Conservation (phyloP, 192 early-diverging fungal genomes). For the Neocallimastix lanati region DNA sequence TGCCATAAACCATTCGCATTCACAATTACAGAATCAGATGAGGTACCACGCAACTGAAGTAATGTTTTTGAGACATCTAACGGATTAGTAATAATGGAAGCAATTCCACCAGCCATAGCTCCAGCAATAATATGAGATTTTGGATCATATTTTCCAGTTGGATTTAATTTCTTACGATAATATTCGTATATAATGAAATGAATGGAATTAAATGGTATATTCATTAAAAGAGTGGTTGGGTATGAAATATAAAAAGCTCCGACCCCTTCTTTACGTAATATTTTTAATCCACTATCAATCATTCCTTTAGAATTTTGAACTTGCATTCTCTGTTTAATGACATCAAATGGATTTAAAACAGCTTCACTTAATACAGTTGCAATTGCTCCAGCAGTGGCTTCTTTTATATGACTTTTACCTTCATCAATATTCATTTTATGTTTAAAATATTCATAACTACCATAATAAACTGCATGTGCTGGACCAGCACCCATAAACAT, state of each 20-base stretch:
- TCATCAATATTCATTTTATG: constrained; percentile 34
- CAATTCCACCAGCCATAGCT: constrained; percentile 71
- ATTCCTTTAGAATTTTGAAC: constrained; percentile 53
- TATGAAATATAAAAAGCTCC: constrained; percentile 82
- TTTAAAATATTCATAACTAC: constrained; percentile 82
- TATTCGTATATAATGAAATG: constrained; percentile 88
- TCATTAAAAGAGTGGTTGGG: constrained; percentile 85
- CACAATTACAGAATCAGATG: constrained; percentile 47
- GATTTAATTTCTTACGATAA: constrained; percentile 65
- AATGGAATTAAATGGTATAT: constrained; percentile 83
- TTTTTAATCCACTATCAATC: constrained; percentile 41
- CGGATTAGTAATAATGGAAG: constrained; percentile 75
- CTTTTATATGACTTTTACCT: constrained; percentile 5
- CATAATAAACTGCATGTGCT: constrained; percentile 90
- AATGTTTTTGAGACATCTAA: constrained; percentile 91
- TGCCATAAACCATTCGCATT: constrained; percentile 47
- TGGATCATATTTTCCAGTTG: constrained; percentile 64
- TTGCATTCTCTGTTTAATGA: constrained; percentile 94
- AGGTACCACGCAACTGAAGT: constrained; percentile 76
- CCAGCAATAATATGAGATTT: constrained; percentile 69
- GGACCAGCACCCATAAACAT: constrained; percentile 87
- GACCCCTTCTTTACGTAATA: constrained; percentile 58
- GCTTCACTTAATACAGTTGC: constrained; percentile 77
- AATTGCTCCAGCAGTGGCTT: constrained; percentile 65
- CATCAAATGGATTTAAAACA: constrained; percentile 94